phyloP scores from a whole-genome alignment of 2,329 filamentous ascomycete genomes.

The Massarina eburnea region DNA sequence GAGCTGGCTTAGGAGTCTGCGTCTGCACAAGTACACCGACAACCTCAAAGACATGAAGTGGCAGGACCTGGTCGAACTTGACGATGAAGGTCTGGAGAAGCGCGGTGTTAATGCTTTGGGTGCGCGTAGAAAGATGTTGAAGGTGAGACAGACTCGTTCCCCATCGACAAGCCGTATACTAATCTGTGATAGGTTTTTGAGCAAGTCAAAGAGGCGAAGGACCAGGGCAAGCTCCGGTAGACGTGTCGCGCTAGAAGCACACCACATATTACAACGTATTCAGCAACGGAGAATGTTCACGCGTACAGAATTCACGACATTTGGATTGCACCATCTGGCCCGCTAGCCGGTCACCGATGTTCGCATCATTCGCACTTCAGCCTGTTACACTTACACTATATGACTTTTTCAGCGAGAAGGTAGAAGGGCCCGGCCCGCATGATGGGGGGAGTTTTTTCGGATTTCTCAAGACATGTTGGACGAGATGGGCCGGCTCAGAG shows the following conservation, averaged over 20 bases:
- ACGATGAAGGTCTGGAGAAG: conserved; percentile 90
- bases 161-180: conserved; percentile 17
- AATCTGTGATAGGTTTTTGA: conserved; percentile 72
- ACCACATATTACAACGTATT: not conserved
- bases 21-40: conserved; percentile 98
- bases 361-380: not conserved
- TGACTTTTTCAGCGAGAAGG: not conserved
- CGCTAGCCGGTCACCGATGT: conserved; percentile 9
- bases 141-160: conserved; percentile 57
- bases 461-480: not conserved
- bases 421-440: not conserved
- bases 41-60: conserved; percentile 97
- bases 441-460: not conserved
- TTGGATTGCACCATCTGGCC: conserved; percentile 1
- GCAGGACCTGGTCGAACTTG: conserved; percentile 87
- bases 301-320: conserved; percentile 8
- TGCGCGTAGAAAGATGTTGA: conserved; percentile 95
- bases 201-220: conserved; percentile 72
- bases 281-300: conserved; percentile 10
- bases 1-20: conserved; percentile 89
- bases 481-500: no score
- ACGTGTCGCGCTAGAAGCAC: conserved; percentile 7
- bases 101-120: conserved; percentile 93
- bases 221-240: conserved; percentile 45
- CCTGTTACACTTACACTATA: conserved; percentile 7